Evolutionary conservation across 371 early-diverging fungal species (phyloP), one percentile per base, ranked within the genome.

Genomic region (Fennellomyces sp.): DNA sequence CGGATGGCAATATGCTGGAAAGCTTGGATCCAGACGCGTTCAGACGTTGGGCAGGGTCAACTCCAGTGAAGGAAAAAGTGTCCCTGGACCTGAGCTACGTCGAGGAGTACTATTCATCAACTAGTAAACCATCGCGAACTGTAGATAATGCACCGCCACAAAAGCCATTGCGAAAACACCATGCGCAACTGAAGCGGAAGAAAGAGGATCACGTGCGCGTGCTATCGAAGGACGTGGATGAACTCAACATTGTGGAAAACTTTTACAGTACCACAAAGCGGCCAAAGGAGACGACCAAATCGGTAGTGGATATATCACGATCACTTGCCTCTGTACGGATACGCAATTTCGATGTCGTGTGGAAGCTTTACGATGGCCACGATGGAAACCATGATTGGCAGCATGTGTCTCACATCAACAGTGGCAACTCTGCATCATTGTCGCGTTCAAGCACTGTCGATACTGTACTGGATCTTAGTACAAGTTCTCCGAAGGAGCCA

Each of bases 1-100:
- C 52, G 10, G 63, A 62, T 45, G 61, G 60, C 30, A 63, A 76
- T 49, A 69, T 80, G 68, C 52, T 80, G 58, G 80, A 81, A 11
- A 84, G 83, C 33, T 36, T 89, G 13, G 89, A 88, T 60, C 85
- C 87, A 47, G 70, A 78, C 25, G 88, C 88, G 11, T 89, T 88
- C 63, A 47, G 63, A 19, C 65, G 52, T 2, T 36, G 38, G 25
- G 21, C 29, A 5, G 13, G 52, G 29, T 15, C 60, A 29, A 29
- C 42, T 28, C 41, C 7, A 8, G 4, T 26, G n/a, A 57, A 51
- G 2, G 17, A 49, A 13, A 21, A 23, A 8, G 19, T 15, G 1
- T 3, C 26, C 12, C 21, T 55, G 45, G 66, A 72, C 21, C 64
- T 85, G 57, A 73, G 70, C 2, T 78, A 82, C 58, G 78, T 79